Conservation (phyloP, 1,139 yeast species). For the Suhomyces atakaporum region DNA sequence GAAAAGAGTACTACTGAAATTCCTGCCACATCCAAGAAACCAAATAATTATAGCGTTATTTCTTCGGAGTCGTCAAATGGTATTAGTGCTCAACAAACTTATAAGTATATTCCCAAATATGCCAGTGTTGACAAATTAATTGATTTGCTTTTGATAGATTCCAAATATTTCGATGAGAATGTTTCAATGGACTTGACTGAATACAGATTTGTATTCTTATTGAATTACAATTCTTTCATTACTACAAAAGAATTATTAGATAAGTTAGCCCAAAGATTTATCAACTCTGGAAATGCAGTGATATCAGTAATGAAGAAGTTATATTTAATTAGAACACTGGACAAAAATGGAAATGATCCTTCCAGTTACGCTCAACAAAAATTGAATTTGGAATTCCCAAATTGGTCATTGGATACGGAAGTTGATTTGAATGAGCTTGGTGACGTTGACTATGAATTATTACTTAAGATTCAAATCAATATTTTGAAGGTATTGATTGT, state of each 20-base stretch:
- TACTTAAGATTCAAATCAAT: conserved; percentile 75
- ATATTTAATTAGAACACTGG: conserved; percentile 8
- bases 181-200: conserved; percentile 46
- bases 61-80: conserved; percentile 17
- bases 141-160: conserved; percentile 45
- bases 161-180: conserved; percentile 38
- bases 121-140: conserved; percentile 44
- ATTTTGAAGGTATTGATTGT: conserved; percentile 75
- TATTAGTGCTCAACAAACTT: conserved; percentile 10
- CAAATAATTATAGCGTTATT: conserved; percentile 18
- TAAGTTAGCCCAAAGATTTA: conserved; percentile 45
- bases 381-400: conserved; percentile 40
- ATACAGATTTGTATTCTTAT: conserved; percentile 45
- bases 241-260: conserved; percentile 46
- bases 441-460: conserved; percentile 56
- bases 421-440: conserved; percentile 43
- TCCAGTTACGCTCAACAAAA: conserved; percentile 5
- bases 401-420: conserved; percentile 51
- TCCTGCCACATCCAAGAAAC: conserved; percentile 10
- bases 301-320: conserved; percentile 45
- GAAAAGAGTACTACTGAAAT: conserved; percentile 2
- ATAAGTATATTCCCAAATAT: conserved; percentile 42
- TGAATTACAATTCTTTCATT: conserved; percentile 46
- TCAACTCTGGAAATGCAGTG: conserved; percentile 51
- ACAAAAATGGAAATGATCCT: conserved; percentile 4